Evolutionary conservation across 257 asterid genomes (phyloP), one percentile per base, ranked within the genome.

Genomic region (Solanum chiquidenum): DNA sequence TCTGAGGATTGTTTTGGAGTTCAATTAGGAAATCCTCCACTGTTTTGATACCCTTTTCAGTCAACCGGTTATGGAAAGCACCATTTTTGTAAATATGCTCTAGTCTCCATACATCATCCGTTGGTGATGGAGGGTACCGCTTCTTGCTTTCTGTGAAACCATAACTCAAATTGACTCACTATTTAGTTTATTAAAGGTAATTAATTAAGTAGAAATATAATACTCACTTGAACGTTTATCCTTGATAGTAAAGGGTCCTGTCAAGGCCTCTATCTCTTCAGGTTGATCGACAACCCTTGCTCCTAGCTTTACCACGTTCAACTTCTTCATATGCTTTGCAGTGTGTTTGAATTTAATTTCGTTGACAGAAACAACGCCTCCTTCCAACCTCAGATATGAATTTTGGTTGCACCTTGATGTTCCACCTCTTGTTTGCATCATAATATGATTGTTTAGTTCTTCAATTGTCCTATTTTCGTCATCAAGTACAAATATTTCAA

Each of bases 41-140:
- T 12, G 87, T 80, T 49, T 7, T 20, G 7, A 87, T 38, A 1
- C 31, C 25, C 4, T 20, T 58, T 25, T 18, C 10, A 20, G 20
- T 38, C 84, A 90, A 66, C 40, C 69, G 86, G 0, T 55, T 9
- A 66, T 44, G n/a, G 27, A 74, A 86, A 80, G 73, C 29, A n/a
- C 90, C 86, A 0, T 60, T 7, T 27, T 1, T 82, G 46, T 13
- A 23, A 49, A 90, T 89, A 27, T 85, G 87, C n/a, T 79, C 84
- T 71, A 89, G 16, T 3, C 90, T 85, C 87, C 92, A 87, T 16
- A 87, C 83, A 40, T 90, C 88, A 66, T 90, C 92, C 21, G 58
- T 37, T 31, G 86, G 85, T 49, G 49, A 87, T 60, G 90, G 92
- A 21, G 89, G 90, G 29, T 74, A 21, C 83, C 77, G 91, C 85